A percentile compares a stretch with the other conserved stretches of the same genome.
These are phyloP conservation scores for Penicillium sp. DNA, from an alignment of 2,329 filamentous ascomycete species.

Conservation along the genomic window DNA sequence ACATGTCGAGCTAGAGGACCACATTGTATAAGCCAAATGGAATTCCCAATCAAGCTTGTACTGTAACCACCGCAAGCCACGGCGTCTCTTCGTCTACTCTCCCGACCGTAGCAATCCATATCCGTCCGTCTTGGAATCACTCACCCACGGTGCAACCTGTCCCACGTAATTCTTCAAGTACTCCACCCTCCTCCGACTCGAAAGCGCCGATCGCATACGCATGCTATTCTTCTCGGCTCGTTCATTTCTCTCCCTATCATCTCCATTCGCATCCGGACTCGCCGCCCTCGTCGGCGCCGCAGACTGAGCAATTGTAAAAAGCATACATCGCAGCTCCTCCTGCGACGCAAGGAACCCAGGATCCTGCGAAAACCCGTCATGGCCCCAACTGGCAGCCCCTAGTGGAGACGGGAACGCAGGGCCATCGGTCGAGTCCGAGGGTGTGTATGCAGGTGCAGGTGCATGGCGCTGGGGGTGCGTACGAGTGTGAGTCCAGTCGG, in stretches of 20 bases:
- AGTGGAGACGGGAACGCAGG: conserved; percentile 27
- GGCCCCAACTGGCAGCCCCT: conserved; percentile 31
- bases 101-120: neutral
- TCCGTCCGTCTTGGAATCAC: conserved; percentile 4
- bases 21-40: neutral
- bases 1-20: conserved; percentile 60
- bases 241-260: neutral
- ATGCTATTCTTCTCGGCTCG: conserved; percentile 9
- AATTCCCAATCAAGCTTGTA: neutral
- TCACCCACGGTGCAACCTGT: conserved; percentile 60
- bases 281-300: conserved; percentile 50
- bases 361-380: conserved; percentile 44
- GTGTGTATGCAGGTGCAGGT: conserved; percentile 17
- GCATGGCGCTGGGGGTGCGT: conserved; percentile 5
- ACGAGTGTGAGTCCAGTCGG: conserved; percentile 13
- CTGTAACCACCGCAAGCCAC: neutral
- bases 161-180: conserved; percentile 60
- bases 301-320: conserved; percentile 55
- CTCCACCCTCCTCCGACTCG: conserved; percentile 43
- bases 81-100: neutral
- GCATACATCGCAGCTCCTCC: conserved; percentile 52
- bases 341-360: conserved; percentile 55
- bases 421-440: conserved; percentile 24
- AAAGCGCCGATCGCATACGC: conserved; percentile 34
- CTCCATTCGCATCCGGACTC: conserved; percentile 39